Evolutionary conservation across 306 rosid genomes (phyloP).

Genomic region (Gynostemma pentaphyllum): DNA sequence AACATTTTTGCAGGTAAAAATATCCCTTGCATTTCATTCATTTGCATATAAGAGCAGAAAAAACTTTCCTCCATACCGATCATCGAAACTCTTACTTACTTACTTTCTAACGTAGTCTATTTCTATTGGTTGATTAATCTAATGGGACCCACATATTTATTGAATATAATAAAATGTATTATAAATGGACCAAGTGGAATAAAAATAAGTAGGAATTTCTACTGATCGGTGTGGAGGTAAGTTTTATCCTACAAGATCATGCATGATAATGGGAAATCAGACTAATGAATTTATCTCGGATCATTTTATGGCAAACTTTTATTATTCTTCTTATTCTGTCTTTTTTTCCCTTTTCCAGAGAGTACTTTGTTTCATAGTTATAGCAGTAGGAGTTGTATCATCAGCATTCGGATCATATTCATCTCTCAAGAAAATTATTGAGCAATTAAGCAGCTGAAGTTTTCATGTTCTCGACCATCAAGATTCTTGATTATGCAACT

Average conservation of each 20-base stretch:
- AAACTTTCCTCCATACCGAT: no score
- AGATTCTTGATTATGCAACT: background rate
- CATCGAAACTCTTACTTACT: no score
- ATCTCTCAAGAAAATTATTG: constrained; percentile 36
- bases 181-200: no score
- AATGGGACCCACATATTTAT: no score
- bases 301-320: background rate
- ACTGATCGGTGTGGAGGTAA: no score
- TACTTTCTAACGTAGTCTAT: no score
- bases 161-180: no score
- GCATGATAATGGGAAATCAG: background rate
- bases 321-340: background rate
- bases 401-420: constrained; percentile 44
- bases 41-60: background rate
- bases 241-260: no score
- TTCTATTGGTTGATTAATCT: no score
- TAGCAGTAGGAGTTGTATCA: constrained; percentile 39
- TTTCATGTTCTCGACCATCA: constrained; percentile 5
- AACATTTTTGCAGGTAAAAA: constrained; percentile 50
- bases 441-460: constrained; percentile 40
- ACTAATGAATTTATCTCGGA: background rate
- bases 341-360: constrained; percentile 27
- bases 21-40: background rate
- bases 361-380: constrained; percentile 37
- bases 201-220: no score